Base-by-base conservation (phyloP, 78 protist genomes). In the Polysphondylium violaceum region DNA sequence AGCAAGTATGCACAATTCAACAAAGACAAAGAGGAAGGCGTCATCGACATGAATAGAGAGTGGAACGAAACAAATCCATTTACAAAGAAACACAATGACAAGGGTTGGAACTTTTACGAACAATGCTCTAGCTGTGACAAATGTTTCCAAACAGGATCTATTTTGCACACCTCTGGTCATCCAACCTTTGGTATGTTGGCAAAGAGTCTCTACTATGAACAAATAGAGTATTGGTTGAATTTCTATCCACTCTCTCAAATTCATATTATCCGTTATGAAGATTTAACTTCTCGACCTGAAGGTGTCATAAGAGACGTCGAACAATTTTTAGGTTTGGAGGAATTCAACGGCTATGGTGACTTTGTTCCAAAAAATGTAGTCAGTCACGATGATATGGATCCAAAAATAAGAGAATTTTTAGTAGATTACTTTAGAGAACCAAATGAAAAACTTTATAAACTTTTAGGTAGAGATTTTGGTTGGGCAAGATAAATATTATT, bases 181-280 rank as follows among this genome's bases (percentile, higher is more conserved):
- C 90, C 90, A 67, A 56, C 90, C 21, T 83, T 83, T 83, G 90
- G 90, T 27, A 83, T 83, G 90, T 25, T 83, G 2, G 90, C 90
- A 16, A 83, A 83, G 56, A 36, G 60, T 23, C 53, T 83, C 27
- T 83, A 83, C 56, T 69, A 56, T 38, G 78, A 83, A 55, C 90
- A 83, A 69, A 5, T 83, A 1, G 63, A 83, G 38, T 38, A 69
- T 43, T 83, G 90, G 90, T 58, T 83, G 29, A 14, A 27, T 1
- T 83, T 17, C 38, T 83, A 43, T 60, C 90, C 90, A 69, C 16
- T 56, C 17, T 36, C 38, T 19, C 90, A 83, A 69, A 31, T 83
- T 31, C 68, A 55, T 41, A 56, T 83, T 31, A 43, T 83, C 33
- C 31, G 90, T 38, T 83, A 83, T 41, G 90, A 83, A 83, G 90